A percentile compares a stretch with the other conserved stretches of the same genome.
These are phyloP conservation scores for Hanseniaspora osmophila DNA, from an alignment of 805 yeast species.

Conservation along the genomic window DNA sequence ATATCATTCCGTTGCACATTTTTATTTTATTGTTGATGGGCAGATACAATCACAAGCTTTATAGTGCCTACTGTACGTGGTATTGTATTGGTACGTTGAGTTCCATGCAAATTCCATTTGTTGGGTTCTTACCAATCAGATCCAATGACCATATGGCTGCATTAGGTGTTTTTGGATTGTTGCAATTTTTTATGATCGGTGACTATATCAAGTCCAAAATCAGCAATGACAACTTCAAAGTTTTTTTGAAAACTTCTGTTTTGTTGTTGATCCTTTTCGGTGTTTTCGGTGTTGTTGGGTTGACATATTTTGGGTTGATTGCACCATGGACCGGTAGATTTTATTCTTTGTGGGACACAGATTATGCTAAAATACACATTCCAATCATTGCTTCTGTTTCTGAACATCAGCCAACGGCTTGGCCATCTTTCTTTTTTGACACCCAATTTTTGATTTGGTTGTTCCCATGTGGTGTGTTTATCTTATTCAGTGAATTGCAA, in stretches of 20 bases:
- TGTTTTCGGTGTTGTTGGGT: slow-evolving; percentile 51
- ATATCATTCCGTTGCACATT: slow-evolving; percentile 89
- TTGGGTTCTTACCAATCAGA: slow-evolving; percentile 90
- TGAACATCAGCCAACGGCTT: slow-evolving; percentile 99
- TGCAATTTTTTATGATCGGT: slow-evolving; percentile 82
- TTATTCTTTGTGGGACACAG: slow-evolving; percentile 96
- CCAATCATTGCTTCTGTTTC: slow-evolving; percentile 98
- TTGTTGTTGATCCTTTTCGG: slow-evolving; percentile 46
- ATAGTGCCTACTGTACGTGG: slow-evolving; percentile 92
- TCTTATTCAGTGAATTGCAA: slow-evolving; percentile 75
- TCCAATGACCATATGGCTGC: slow-evolving; percentile 98
- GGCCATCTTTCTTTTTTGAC: slow-evolving; percentile 97
- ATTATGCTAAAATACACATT: slow-evolving; percentile 92
- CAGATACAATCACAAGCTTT: slow-evolving; percentile 67
- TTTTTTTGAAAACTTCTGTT: slow-evolving; percentile 49
- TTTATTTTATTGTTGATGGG: slow-evolving; percentile 89
- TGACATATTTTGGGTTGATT: slow-evolving; percentile 83
- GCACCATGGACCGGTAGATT: slow-evolving; percentile 99
- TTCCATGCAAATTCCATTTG: slow-evolving; percentile 98
- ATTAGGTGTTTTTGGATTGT: slow-evolving; percentile 87
- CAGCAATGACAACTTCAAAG: slow-evolving; percentile 57
- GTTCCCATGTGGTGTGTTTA: slow-evolving; percentile 93
- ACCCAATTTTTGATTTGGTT: slow-evolving; percentile 88
- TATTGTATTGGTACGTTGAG: slow-evolving; percentile 94
- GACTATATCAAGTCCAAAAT: slow-evolving; percentile 65